Percentiles rank a stretch among this genome's conserved stretches.
These are phyloP conservation scores for Senna tora DNA, from an alignment of 306 rosid genomes.

Conservation along the genomic window DNA sequence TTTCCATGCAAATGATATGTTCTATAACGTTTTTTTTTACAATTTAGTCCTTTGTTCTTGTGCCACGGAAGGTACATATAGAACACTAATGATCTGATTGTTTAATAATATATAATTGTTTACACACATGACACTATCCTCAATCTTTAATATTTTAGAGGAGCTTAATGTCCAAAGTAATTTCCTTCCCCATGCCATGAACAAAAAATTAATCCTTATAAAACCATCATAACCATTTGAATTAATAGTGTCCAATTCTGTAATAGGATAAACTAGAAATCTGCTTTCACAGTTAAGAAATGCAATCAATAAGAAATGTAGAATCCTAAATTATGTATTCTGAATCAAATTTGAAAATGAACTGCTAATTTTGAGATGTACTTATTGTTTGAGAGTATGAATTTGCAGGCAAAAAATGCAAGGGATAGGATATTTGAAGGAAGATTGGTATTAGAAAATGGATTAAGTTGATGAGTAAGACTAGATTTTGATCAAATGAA, in stretches of 20 bases:
- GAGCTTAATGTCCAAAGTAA: too few relatives aligned
- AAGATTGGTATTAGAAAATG: constrained; percentile 40
- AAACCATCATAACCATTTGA: too few relatives aligned
- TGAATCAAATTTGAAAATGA: not conserved
- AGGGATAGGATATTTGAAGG: constrained; percentile 58
- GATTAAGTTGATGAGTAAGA: constrained; percentile 18
- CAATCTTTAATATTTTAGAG: too few relatives aligned
- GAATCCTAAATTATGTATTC: constrained; percentile 22
- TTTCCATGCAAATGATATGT: too few relatives aligned
- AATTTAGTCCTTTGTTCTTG: not conserved
- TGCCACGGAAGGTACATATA: not conserved
- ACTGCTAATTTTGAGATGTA: constrained; percentile 8
- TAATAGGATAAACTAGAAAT: too few relatives aligned
- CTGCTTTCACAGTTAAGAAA: too few relatives aligned
- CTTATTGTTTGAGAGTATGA: constrained; percentile 21
- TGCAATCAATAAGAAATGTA: not conserved
- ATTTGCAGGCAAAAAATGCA: constrained; percentile 58
- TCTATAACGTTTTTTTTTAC: too few relatives aligned
- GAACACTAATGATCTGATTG: not conserved
- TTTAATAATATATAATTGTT: too few relatives aligned
- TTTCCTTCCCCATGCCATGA: too few relatives aligned
- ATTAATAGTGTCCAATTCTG: too few relatives aligned
- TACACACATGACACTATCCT: not conserved
- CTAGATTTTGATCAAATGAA: too few relatives aligned
- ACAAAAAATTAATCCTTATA: too few relatives aligned